These are phyloP conservation scores for Amaranthus cruentus DNA, from an alignment of 148 eudicot genomes.

Conservation along the genomic window DNA sequence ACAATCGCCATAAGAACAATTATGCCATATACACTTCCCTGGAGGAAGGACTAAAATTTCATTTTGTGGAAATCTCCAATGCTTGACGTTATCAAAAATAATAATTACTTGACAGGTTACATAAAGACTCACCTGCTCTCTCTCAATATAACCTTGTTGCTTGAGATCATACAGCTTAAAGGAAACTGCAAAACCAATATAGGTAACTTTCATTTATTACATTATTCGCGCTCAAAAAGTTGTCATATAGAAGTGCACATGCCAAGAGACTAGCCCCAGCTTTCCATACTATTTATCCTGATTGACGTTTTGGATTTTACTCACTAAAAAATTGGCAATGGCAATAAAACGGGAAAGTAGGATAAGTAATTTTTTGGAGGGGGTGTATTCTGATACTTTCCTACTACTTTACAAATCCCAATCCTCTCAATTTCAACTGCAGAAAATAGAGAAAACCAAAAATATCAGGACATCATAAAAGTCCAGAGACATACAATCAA, in stretches of 20 bases:
- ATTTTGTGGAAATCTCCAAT: neutral
- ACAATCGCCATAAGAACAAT: no score
- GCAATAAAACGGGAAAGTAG: neutral
- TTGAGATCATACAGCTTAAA: conserved; percentile 92
- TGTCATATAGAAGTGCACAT: neutral
- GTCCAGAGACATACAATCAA: conserved; percentile 60
- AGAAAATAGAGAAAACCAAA: neutral
- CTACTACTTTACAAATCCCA: no score
- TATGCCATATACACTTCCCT: no score
- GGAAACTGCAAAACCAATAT: conserved; percentile 56
- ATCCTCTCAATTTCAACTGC: no score
- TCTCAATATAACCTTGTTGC: conserved; percentile 92
- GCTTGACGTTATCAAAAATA: neutral
- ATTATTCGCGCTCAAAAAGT: neutral
- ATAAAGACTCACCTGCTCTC: conserved; percentile 62
- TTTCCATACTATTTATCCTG: neutral
- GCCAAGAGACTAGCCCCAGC: neutral
- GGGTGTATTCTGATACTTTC: no score
- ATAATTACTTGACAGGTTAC: neutral
- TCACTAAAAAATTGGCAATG: neutral
- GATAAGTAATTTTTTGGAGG: neutral
- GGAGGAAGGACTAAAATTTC: neutral
- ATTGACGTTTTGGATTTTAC: neutral
- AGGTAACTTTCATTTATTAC: conserved; percentile 1
- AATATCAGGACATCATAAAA: neutral